Evolutionary conservation across 768 basidiomycete genomes (phyloP).

Genomic region (Phanerodontia chrysosporium): DNA sequence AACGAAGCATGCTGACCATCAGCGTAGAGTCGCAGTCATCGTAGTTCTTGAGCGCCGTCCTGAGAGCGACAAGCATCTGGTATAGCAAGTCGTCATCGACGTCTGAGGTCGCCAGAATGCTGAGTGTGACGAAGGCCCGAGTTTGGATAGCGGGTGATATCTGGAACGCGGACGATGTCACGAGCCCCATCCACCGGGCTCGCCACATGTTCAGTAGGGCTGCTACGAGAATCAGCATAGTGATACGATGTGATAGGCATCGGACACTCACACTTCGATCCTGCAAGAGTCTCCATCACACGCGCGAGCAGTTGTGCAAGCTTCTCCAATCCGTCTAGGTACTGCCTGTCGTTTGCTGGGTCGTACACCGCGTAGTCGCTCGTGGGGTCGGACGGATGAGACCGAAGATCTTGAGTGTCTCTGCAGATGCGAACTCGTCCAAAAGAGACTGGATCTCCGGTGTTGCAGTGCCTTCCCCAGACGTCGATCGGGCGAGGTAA

Average conservation of each 20-base stretch:
- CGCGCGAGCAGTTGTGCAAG: conserved; percentile 60
- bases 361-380: conserved; percentile 67
- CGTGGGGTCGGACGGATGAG: conserved; percentile 54
- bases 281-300: conserved; percentile 60
- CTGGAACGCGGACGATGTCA: conserved; percentile 87
- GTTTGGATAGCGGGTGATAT: conserved; percentile 84
- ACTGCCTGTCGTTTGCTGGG: conserved; percentile 45
- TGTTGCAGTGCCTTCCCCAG: conserved; percentile 32
- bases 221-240: conserved; percentile 22
- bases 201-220: conserved; percentile 85
- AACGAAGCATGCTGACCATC: conserved; percentile 85
- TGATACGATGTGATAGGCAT: not conserved
- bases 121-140: conserved; percentile 80
- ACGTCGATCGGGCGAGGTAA: conserved; percentile 57
- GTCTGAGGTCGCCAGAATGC: conserved; percentile 75
- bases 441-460: conserved; percentile 61
- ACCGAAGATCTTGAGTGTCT: conserved; percentile 69
- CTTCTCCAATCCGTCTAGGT: conserved; percentile 62
- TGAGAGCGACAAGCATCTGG: conserved; percentile 87
- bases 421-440: conserved; percentile 51
- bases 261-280: conserved; percentile 56
- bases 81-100: conserved; percentile 93
- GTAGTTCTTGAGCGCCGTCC: conserved; percentile 62
- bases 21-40: conserved; percentile 66
- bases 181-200: conserved; percentile 89